These are phyloP conservation scores for Vaccinium vitisidaea DNA, from an alignment of 148 eudicot genomes.

Conservation along the genomic window DNA sequence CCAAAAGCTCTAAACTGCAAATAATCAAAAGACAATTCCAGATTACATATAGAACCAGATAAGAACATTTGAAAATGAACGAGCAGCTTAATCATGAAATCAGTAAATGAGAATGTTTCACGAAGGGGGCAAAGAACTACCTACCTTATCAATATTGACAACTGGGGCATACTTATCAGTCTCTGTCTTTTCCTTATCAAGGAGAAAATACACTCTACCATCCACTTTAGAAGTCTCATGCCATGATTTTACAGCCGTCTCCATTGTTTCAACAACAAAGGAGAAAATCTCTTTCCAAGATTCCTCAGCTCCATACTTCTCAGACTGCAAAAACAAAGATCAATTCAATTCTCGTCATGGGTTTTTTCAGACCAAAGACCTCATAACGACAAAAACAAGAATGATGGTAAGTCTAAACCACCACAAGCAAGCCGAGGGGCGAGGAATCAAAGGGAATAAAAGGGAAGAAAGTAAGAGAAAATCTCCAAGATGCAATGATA, in stretches of 20 bases:
- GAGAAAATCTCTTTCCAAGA: constrained; percentile 49
- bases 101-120: not conserved
- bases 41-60: constrained; percentile 8
- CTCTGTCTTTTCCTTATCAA: constrained; percentile 77
- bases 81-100: not conserved
- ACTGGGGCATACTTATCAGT: constrained; percentile 84
- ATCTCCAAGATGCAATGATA: not conserved
- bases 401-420: not conserved
- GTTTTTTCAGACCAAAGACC: not conserved
- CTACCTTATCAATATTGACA: constrained; percentile 94
- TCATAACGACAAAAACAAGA: not conserved
- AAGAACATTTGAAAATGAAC: not conserved
- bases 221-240: constrained; percentile 88
- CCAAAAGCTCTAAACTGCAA: not conserved
- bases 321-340: constrained; percentile 50
- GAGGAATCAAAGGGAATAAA: not conserved
- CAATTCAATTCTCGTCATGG: not conserved
- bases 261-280: constrained; percentile 85
- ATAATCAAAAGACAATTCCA: not conserved
- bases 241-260: constrained; percentile 84
- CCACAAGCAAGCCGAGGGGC: not conserved
- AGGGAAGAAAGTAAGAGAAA: not conserved
- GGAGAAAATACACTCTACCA: constrained; percentile 84
- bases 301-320: constrained; percentile 72
- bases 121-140: not conserved